Base-by-base conservation (phyloP, 225 moss, liverwort and hornwort species). In the Takakia lepidozioides region DNA sequence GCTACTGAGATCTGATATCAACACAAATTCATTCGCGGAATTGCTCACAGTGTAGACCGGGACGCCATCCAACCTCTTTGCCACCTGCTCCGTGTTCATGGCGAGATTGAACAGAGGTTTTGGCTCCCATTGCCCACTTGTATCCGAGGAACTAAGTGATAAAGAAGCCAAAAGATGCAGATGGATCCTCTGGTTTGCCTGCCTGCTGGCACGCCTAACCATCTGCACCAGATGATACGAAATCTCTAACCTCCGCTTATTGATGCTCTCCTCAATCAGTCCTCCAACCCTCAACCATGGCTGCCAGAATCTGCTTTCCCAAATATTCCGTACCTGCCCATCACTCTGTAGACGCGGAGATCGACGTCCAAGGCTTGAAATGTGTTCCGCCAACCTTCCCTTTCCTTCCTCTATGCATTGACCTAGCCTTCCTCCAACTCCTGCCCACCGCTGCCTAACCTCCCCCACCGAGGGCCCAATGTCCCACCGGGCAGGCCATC, bases 31-130 rank as follows among this genome's bases (percentile, higher is more conserved):
- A 39, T 91, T 98, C 1, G 87, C 80, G n/a, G 98, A 83, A 71
- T 98, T 98, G 85, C 98, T 91, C 47, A 98, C 98, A 25, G 98
- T 98, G 55, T 87, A 98, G 36, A 98, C 98, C 2, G 98, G 98
- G 51, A 98, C 87, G 29, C 98, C 98, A 45, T 83, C 91, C 30
- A 98, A 81, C 65, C 85, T 80, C 70, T 60, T 85, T 2, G 81
- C 77, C 54, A 98, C 98, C 69, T 81, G 85, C 35, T 87, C 87
- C 5, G 67, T 61, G 49, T 80, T 83, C 98, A 98, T 98, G 52
- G 98, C 91, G 29, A 91, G 54, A 56, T 98, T 85, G 47, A 85
- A 98, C 55, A 88, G 56, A 37, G 81, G 88, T 61, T 75, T 69
- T 40, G 69, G 77, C 57, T 74, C 78, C 56, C 37, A 23, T 10